Evolutionary conservation across 1,139 yeast species (phyloP).

Genomic region (Zygoascus hellenicus): DNA sequence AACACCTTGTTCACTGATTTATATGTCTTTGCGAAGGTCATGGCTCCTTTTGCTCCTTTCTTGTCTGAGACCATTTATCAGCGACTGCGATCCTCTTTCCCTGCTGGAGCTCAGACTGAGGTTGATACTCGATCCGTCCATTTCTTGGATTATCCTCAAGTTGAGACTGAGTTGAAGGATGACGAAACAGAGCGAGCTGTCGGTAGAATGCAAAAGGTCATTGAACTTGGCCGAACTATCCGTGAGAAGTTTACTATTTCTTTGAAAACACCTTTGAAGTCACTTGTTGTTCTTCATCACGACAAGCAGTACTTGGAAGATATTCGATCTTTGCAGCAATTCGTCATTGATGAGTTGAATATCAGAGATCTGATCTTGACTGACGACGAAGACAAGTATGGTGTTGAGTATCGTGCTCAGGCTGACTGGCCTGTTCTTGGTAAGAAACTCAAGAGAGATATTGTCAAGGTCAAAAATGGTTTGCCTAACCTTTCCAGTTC

Average conservation of each 20-base stretch:
- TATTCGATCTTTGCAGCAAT: constrained; percentile 67
- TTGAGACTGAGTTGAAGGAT: constrained; percentile 77
- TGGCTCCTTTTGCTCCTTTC: constrained; percentile 99
- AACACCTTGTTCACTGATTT: constrained; percentile 88
- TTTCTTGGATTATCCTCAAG: constrained; percentile 82
- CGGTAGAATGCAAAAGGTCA: constrained; percentile 92
- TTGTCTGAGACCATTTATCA: constrained; percentile 86
- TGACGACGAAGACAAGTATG: constrained; percentile 83
- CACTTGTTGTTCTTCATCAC: constrained; percentile 78
- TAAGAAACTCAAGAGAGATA: constrained; percentile 91
- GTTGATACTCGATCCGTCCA: constrained; percentile 80
- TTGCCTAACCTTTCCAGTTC: constrained; percentile 74
- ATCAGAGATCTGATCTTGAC: constrained; percentile 85
- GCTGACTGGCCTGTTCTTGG: constrained; percentile 99
- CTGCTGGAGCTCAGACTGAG: constrained; percentile 38
- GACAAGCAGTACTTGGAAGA: constrained; percentile 71
- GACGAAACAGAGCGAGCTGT: constrained; percentile 65
- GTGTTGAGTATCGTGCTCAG: constrained; percentile 86
- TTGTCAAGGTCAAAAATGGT: constrained; percentile 89
- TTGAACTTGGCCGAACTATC: constrained; percentile 91
- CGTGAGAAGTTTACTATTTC: constrained; percentile 95
- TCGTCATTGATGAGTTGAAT: constrained; percentile 86
- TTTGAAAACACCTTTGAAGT: constrained; percentile 89
- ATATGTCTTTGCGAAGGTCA: constrained; percentile 82
- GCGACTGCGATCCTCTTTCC: constrained; percentile 60